Conservation (phyloP, 257 asterid species). For the Galeopsis tetrahit region DNA sequence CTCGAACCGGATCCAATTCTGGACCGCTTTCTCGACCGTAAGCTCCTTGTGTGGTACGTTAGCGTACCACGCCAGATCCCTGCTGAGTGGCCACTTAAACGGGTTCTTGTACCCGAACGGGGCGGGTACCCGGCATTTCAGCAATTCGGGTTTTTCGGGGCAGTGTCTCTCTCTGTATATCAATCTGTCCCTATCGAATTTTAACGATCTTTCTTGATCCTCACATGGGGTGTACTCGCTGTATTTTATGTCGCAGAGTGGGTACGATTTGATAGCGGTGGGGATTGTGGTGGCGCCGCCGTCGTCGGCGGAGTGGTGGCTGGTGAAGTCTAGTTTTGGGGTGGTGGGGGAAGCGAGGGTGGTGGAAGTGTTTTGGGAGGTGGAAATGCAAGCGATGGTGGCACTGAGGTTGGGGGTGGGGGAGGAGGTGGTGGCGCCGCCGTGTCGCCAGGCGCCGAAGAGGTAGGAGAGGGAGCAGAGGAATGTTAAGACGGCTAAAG, state of each 20-base stretch:
- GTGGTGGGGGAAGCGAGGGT: slow-evolving; percentile 16
- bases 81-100: slow-evolving; percentile 78
- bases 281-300: slow-evolving; percentile 25
- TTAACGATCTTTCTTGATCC: slow-evolving; percentile 67
- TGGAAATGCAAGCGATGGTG: slow-evolving; percentile 33
- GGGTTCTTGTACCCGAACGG: slow-evolving; percentile 78
- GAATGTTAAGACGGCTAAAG: slow-evolving; percentile 44
- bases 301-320: slow-evolving; percentile 56
- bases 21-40: slow-evolving; percentile 95
- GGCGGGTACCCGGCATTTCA: slow-evolving; percentile 82
- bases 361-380: slow-evolving; percentile 31
- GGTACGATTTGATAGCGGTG: slow-evolving; percentile 39
- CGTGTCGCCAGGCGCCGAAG: slow-evolving; percentile 66
- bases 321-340: slow-evolving; percentile 52
- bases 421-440: slow-evolving; percentile 34
- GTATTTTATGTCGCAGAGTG: slow-evolving; percentile 55
- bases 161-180: slow-evolving; percentile 86
- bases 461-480: slow-evolving; percentile 73
- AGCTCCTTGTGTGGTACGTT: slow-evolving; percentile 88
- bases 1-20: slow-evolving; percentile 88
- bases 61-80: slow-evolving; percentile 86
- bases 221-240: slow-evolving; percentile 89
- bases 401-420: slow-evolving; percentile 24
- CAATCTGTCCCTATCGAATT: slow-evolving; percentile 53
- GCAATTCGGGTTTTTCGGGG: slow-evolving; percentile 55